Conservation (phyloP, 2,329 filamentous ascomycete genomes). For the Fusarium anguioides region DNA sequence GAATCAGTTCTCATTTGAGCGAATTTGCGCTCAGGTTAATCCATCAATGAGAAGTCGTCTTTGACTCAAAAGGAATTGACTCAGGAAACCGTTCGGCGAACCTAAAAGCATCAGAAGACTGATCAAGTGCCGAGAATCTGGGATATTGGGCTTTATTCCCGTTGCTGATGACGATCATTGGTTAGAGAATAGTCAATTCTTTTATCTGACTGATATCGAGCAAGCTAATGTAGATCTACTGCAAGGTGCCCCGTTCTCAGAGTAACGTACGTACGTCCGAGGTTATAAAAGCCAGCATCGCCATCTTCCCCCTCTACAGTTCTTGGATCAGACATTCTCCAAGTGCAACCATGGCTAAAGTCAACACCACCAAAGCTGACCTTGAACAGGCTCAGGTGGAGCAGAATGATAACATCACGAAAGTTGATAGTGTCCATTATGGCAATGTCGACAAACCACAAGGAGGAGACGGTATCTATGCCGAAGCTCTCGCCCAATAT, state of each 20-base stretch:
- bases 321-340: background rate
- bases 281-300: background rate
- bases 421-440: background rate
- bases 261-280: background rate
- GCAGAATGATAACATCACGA: conserved; percentile 3
- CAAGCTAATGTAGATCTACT: too few relatives aligned
- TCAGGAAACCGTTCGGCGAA: background rate
- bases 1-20: background rate
- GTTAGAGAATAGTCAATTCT: background rate
- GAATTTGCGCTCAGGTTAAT: background rate
- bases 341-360: background rate
- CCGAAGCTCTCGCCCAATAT: conserved; percentile 51
- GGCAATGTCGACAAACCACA: conserved; percentile 14
- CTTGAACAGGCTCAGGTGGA: conserved; percentile 9
- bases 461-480: conserved; percentile 46
- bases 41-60: background rate
- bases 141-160: background rate
- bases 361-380: background rate
- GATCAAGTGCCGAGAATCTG: conserved; percentile 9
- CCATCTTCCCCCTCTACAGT: background rate
- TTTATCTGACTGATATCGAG: background rate
- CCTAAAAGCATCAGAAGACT: conserved; percentile 2
- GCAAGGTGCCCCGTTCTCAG: background rate
- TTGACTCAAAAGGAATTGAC: too few relatives aligned
- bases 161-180: background rate